Percentiles rank a stretch among this genome's conserved stretches.
Conservation (phyloP, 768 basidiomycete species). For the Suillus plorans region DNA sequence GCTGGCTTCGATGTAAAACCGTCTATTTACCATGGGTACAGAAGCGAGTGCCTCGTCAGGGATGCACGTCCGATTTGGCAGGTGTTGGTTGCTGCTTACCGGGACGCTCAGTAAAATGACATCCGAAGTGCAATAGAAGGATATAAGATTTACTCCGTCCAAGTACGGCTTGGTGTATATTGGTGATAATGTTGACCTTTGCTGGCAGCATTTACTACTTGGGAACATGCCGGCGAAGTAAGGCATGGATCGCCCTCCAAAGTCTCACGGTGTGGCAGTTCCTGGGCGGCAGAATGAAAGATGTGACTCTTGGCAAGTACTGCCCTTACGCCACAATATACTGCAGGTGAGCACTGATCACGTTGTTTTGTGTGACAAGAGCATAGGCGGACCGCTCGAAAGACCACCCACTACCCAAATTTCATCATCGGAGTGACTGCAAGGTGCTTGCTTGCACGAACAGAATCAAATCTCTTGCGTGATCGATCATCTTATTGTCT, state of each 20-base stretch:
- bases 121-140: neutral
- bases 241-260: neutral
- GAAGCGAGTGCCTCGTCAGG: neutral
- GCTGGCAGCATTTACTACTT: neutral
- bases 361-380: neutral
- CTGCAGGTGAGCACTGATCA: neutral
- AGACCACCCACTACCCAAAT: neutral
- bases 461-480: neutral
- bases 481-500: neutral
- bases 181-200: neutral
- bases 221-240: neutral
- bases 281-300: constrained; percentile 1
- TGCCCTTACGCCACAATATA: neutral
- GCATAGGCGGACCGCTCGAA: no score
- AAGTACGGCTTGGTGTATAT: neutral
- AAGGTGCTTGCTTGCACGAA: neutral
- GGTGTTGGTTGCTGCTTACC: neutral
- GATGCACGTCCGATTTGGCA: neutral
- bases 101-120: neutral
- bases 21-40: constrained; percentile 4
- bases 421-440: neutral
- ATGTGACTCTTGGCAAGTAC: constrained; percentile 5
- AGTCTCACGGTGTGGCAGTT: neutral
- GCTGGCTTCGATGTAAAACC: neutral
- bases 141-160: neutral